A percentile compares a stretch with the other conserved stretches of the same genome.
Evolutionary conservation across 176 grass and related monocot species (phyloP).

Genomic region (Raddia guianensis): DNA sequence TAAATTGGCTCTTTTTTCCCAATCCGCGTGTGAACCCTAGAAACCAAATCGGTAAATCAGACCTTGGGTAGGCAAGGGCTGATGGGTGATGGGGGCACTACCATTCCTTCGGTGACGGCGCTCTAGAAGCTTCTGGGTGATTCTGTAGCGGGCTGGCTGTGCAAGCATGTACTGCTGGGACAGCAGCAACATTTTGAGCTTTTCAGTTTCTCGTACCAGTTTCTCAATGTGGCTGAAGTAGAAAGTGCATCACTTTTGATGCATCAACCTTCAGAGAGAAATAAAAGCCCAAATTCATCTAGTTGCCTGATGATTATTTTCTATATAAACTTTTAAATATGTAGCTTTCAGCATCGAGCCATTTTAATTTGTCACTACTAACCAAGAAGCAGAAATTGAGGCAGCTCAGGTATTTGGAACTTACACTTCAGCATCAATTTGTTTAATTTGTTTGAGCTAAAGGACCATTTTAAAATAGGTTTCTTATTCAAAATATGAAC

Average conservation of each 20-base stretch:
- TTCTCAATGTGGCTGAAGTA: constrained; percentile 95
- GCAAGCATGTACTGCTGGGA: constrained; percentile 92
- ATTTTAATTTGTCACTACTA: constrained; percentile 69
- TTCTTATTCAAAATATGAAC: neutral
- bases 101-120: too few species aligned
- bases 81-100: too few species aligned
- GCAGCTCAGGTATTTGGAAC: constrained; percentile 66
- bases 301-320: too few species aligned
- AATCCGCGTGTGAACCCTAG: too few species aligned
- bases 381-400: constrained; percentile 93
- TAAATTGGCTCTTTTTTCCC: too few species aligned
- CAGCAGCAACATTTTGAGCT: constrained; percentile 98
- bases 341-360: too few species aligned
- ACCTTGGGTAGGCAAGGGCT: too few species aligned
- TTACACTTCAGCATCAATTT: neutral
- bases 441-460: neutral
- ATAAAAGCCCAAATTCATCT: constrained; percentile 61
- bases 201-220: constrained; percentile 94
- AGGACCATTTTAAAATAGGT: neutral
- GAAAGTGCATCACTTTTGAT: constrained; percentile 59
- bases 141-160: constrained; percentile 97
- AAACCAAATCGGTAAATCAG: too few species aligned
- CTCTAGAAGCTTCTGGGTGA: too few species aligned
- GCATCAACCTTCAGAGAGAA: constrained; percentile 61
- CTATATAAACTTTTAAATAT: too few species aligned